Evolutionary conservation across 176 grass and related monocot genomes (phyloP), one percentile per base, ranked within the genome.

Genomic region (Triticum aestivum): DNA sequence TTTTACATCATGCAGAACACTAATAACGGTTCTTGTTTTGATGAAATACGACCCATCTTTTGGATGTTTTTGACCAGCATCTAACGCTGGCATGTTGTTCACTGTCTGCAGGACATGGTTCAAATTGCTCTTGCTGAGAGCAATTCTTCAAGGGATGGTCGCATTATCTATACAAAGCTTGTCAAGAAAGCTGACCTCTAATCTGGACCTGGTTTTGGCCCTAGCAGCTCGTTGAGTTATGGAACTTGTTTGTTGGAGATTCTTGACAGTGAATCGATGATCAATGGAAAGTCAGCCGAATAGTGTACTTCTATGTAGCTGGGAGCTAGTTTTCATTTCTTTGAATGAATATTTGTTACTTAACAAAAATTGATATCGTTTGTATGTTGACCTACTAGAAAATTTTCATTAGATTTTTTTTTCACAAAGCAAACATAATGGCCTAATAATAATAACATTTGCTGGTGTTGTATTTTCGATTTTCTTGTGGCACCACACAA

Each of bases 51-150:
- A 5, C 77, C 77, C 14, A 58, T 6, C 39, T 45, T 1, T 72
- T 79, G 38, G 26, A 82, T 87, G 38, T 18, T 45, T 83, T 9
- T 73, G 7, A 51, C 63, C 42, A 17, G 9, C 86, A 62, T 32
- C 21, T 76, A 70, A 68, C 9, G 21, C 6, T 89, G 38, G 21
- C 5, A 47, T 65, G n/a, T 21, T 72, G 18, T 79, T 87, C 71
- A 52, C 33, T 39, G 4, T 82, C 20, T 70, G 61, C 61, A 99
- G 97, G 97, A 97, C 83, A 83, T 99, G 83, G 92, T 91, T 81
- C 97, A 99, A 90, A 99, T 73, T 80, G 97, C 97, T 81, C 89
- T 97, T 86, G 58, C 90, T 45, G 97, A 99, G 83, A 99, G 97
- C 80, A 97, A 96, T 79, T 97, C 97, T 12, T 83, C 87, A 58